phyloP scores from a whole-genome alignment of 1,284 basidiomycete genomes.

The Cryptococcus hybrid region DNA sequence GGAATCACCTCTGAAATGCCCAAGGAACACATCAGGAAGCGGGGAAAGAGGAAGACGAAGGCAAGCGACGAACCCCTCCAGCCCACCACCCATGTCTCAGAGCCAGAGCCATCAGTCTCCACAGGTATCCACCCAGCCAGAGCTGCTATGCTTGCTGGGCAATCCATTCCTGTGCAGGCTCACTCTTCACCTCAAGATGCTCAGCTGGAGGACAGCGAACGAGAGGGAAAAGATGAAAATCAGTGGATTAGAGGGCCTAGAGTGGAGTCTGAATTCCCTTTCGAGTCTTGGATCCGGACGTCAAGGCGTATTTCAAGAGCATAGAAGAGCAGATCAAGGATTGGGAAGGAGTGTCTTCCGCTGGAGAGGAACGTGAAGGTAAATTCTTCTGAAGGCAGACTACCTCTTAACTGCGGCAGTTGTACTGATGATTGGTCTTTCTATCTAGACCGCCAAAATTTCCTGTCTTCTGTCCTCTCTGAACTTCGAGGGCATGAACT shows the following conservation, averaged over 20 bases:
- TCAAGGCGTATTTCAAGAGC: slow-evolving; percentile 86
- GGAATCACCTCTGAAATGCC: slow-evolving; percentile 29
- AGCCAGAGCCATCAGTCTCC: slow-evolving; percentile 18
- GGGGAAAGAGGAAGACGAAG: slow-evolving; percentile 49
- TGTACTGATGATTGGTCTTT: not conserved
- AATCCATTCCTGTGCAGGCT: slow-evolving; percentile 8
- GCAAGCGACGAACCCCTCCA: slow-evolving; percentile 17
- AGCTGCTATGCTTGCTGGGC: slow-evolving; percentile 33
- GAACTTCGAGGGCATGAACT: slow-evolving; percentile 85
- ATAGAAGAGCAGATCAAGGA: slow-evolving; percentile 81
- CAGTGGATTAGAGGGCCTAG: slow-evolving; percentile 37
- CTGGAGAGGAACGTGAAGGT: slow-evolving; percentile 66
- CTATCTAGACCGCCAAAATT: slow-evolving; percentile 68
- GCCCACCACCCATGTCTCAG: slow-evolving; percentile 7
- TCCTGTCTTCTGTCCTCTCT: slow-evolving; percentile 77
- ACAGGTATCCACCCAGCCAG: slow-evolving; percentile 41
- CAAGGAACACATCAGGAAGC: slow-evolving; percentile 48
- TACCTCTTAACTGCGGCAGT: not conserved
- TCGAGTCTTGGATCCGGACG: slow-evolving; percentile 78
- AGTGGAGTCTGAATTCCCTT: slow-evolving; percentile 67
- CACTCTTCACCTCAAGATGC: slow-evolving; percentile 1
- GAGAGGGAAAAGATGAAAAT: slow-evolving; percentile 8
- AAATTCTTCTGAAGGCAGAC: not conserved
- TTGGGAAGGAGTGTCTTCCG: slow-evolving; percentile 63
- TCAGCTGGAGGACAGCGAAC: slow-evolving; percentile 3